These are phyloP conservation scores for Mollisiaceae sp. DNA, from an alignment of 2,329 filamentous ascomycete genomes.

Conservation along the genomic window DNA sequence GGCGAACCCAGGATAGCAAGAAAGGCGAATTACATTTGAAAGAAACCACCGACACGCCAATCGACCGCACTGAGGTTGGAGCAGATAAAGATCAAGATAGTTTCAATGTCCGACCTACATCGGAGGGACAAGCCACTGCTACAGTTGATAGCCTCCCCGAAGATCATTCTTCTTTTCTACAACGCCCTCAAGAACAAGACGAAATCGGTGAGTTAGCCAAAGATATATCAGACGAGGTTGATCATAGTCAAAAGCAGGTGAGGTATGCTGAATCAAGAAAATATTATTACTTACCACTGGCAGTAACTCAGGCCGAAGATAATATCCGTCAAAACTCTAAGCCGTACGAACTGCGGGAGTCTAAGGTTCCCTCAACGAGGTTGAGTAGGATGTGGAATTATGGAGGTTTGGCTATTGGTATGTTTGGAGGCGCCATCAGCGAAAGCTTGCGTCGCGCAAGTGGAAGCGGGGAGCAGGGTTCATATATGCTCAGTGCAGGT, in stretches of 20 bases:
- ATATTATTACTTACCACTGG: conserved; percentile 52
- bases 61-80: conserved; percentile 40
- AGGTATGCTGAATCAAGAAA: conserved; percentile 32
- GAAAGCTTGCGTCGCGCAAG: conserved; percentile 83
- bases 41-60: conserved; percentile 41
- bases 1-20: conserved; percentile 43
- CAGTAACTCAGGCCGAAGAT: conserved; percentile 42
- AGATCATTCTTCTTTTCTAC: not conserved
- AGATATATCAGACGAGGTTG: conserved; percentile 48
- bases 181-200: conserved; percentile 42
- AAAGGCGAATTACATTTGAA: conserved; percentile 41
- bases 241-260: conserved; percentile 42
- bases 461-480: conserved; percentile 71
- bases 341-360: conserved; percentile 79
- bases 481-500: conserved; percentile 81
- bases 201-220: conserved; percentile 51
- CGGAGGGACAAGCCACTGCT: conserved; percentile 9
- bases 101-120: conserved; percentile 37
- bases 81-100: conserved; percentile 46
- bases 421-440: conserved; percentile 89
- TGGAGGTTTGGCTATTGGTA: conserved; percentile 87
- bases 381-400: conserved; percentile 94
- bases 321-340: conserved; percentile 38
- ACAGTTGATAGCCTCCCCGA: too few species aligned
- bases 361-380: conserved; percentile 85